phyloP scores from a whole-genome alignment of 169 alveolate species.

The Plasmodium reichenowi region DNA sequence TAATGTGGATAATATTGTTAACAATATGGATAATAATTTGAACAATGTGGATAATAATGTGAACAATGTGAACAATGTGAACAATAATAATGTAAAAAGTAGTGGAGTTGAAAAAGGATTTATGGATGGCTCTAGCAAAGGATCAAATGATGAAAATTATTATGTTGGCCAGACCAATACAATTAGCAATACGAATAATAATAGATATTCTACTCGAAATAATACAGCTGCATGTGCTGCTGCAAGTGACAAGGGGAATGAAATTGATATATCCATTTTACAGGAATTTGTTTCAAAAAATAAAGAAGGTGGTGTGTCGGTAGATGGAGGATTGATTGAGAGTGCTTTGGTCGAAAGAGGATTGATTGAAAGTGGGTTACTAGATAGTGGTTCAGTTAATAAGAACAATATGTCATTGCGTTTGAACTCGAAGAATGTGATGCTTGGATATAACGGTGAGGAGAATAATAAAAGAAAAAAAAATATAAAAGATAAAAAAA shows the following conservation, averaged over 20 bases:
- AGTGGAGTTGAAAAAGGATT: slow-evolving; percentile 8
- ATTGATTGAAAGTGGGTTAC: no score
- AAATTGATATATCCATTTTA: slow-evolving; percentile 56
- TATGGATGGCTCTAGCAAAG: slow-evolving; percentile 54
- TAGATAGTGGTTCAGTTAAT: no score
- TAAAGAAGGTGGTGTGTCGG: slow-evolving; percentile 10
- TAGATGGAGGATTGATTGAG: not conserved
- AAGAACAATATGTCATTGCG: not conserved
- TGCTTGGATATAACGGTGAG: slow-evolving; percentile 1
- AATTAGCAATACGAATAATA: not conserved
- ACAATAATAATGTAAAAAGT: not conserved
- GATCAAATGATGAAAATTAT: slow-evolving; percentile 34
- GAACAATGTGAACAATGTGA: not conserved
- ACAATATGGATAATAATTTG: no score
- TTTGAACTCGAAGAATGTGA: not conserved
- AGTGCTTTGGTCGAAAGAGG: no score
- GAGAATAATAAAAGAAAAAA: slow-evolving; percentile 5
- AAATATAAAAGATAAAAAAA: no score
- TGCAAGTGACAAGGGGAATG: slow-evolving; percentile 14
- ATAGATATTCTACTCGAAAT: slow-evolving; percentile 36
- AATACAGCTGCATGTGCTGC: slow-evolving; percentile 32
- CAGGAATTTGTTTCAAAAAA: slow-evolving; percentile 61
- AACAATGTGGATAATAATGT: not conserved
- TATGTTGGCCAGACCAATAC: slow-evolving; percentile 1
- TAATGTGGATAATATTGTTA: no score